These are phyloP conservation scores for Alternaria hordeiaustralica DNA, from an alignment of 2,329 filamentous ascomycete species.

Conservation along the genomic window DNA sequence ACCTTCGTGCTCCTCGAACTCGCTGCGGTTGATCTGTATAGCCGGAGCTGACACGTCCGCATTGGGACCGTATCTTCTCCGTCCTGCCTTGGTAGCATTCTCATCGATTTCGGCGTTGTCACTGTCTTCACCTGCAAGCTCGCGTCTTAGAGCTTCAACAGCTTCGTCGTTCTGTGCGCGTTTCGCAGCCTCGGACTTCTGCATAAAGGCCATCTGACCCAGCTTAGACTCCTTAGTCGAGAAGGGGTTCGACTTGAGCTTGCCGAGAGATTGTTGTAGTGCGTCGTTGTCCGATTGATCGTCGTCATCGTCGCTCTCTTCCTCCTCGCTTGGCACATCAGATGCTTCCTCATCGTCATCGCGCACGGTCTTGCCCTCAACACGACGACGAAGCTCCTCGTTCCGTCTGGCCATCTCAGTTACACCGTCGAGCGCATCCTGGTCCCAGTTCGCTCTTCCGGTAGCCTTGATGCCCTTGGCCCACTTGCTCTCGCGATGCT, in stretches of 20 bases:
- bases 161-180: constrained; percentile 83
- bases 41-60: constrained; percentile 41
- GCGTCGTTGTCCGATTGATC: constrained; percentile 61
- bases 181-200: constrained; percentile 78
- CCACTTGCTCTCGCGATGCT: constrained; percentile 90
- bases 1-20: constrained; percentile 66
- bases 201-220: constrained; percentile 92
- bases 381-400: constrained; percentile 79
- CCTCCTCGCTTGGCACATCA: constrained; percentile 57
- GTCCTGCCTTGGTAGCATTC: constrained; percentile 68
- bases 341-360: constrained; percentile 58
- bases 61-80: constrained; percentile 71
- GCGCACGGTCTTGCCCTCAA: constrained; percentile 71
- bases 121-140: constrained; percentile 70
- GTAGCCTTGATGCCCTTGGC: constrained; percentile 82
- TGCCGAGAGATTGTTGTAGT: constrained; percentile 45
- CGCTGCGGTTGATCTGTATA: constrained; percentile 51
- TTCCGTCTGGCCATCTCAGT: constrained; percentile 82
- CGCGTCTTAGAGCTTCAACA: constrained; percentile 63
- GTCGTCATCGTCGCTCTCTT: constrained; percentile 63
- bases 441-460: constrained; percentile 85
- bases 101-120: constrained; percentile 55
- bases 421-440: constrained; percentile 78
- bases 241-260: constrained; percentile 54
- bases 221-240: constrained; percentile 70